Evolutionary conservation across 306 rosid genomes (phyloP).

Genomic region (Cicer arietinum): DNA sequence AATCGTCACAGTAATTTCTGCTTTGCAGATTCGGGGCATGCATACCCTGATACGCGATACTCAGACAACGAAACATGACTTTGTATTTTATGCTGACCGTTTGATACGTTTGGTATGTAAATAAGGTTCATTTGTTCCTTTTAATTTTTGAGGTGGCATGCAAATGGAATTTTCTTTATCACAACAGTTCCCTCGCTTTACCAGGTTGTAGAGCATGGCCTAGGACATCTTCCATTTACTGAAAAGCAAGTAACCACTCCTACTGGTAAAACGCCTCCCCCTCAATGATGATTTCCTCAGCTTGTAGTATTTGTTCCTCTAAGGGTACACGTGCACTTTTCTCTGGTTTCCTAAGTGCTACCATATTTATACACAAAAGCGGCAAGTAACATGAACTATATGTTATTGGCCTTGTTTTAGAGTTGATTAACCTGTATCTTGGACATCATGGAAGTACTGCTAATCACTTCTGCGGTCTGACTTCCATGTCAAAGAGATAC

Average conservation of each 20-base stretch:
- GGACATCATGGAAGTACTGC: slow-evolving; percentile 32
- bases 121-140: slow-evolving; percentile 41
- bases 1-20: slow-evolving; percentile 29
- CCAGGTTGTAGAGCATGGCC: slow-evolving; percentile 98
- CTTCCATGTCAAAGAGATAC: slow-evolving; percentile 12
- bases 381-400: slow-evolving; percentile 1
- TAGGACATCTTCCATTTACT: slow-evolving; percentile 95
- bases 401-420: slow-evolving; percentile 1
- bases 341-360: slow-evolving; percentile 35
- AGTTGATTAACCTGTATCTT: slow-evolving; percentile 2
- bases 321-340: slow-evolving; percentile 19
- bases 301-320: slow-evolving; percentile 30
- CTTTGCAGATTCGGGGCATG: slow-evolving; percentile 93
- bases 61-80: slow-evolving; percentile 93
- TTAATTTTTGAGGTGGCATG: slow-evolving; percentile 37
- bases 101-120: slow-evolving; percentile 91
- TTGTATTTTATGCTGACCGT: slow-evolving; percentile 91
- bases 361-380: slow-evolving; percentile 19
- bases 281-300: not conserved
- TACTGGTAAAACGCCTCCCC: slow-evolving; percentile 68
- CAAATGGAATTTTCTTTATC: slow-evolving; percentile 37
- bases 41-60: slow-evolving; percentile 95
- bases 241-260: slow-evolving; percentile 96
- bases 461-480: not conserved
- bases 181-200: slow-evolving; percentile 44